Evolutionary conservation across 1,284 basidiomycete species (phyloP), one percentile per base, ranked within the genome.

Genomic region (Ceratobasidium papillatum): DNA sequence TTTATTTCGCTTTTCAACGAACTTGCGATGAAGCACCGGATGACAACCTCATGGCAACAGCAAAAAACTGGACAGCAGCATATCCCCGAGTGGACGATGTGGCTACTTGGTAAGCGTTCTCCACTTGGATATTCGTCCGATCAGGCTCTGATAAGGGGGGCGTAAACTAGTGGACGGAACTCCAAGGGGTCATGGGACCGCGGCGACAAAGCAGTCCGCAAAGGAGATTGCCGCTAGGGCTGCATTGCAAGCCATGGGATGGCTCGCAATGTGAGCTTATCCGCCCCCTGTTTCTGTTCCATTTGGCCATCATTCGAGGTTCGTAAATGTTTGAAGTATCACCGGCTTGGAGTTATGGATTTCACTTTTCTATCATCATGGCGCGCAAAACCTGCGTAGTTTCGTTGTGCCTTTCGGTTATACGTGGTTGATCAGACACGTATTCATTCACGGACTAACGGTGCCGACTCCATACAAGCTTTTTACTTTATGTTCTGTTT

Each of bases 11-110:
- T 74, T 43, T 54, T 74, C 49, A 74, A 74, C 27, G 71, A 74
- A 27, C 12, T 74, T 19, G 71, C 71, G 49, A 74, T 74, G 71
- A 74, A 74, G 47, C 14, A 74, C 36, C 71, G 71, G 19, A 54
- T 52, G 71, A 12, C 22, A 1, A 34, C 38, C 51, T 41, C 71
- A 25, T 74, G 71, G 71, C 61, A 74, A 56, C 47, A 52, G 38
- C 47, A 51, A 34, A 74, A 74, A 22, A 47, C 56, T 1, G 71
- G 71, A 36, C 59, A 63, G 49, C 71, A 74, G 32, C 71, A 74
- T 47, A 74, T 74, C 34, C 71, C 71, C 22, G 71, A 74, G 59
- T 74, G 71, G 71, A 74, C 71, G 14, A 74, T 74, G 71, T 74
- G 71, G 71, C 59, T 74, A 63, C 38, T 43, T 0, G 59, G 71